phyloP scores from a whole-genome alignment of 2,329 filamentous ascomycete genomes.

The Calonectria honghensis region DNA sequence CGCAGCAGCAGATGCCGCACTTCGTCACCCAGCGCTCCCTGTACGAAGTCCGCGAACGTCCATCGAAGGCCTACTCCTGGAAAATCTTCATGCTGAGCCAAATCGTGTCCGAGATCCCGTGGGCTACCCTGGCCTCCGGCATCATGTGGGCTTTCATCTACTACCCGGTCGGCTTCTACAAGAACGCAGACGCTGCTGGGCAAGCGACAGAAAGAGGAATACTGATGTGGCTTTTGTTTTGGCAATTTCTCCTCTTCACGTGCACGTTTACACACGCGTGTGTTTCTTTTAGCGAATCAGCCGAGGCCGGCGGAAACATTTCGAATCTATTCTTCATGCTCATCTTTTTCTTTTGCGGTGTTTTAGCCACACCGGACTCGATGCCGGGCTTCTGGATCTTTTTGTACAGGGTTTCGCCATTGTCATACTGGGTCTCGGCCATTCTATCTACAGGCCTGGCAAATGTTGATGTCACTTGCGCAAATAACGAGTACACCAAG shows the following conservation, averaged over 20 bases:
- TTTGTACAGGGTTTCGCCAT: constrained; percentile 82
- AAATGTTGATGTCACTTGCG: constrained; percentile 78
- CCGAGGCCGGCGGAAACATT: constrained; percentile 79
- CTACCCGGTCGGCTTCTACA: constrained; percentile 86
- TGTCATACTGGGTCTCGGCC: constrained; percentile 85
- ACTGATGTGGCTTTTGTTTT: constrained; percentile 86
- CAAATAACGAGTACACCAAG: constrained; percentile 78
- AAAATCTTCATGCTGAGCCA: constrained; percentile 88
- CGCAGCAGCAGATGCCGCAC: constrained; percentile 83
- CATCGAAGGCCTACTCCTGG: constrained; percentile 89
- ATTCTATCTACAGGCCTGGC: constrained; percentile 83
- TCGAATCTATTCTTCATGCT: constrained; percentile 79
- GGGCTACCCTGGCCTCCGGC: constrained; percentile 83
- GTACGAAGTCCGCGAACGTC: constrained; percentile 89
- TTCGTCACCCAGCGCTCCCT: constrained; percentile 87
- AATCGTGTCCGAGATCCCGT: constrained; percentile 89
- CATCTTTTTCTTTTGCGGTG: constrained; percentile 61
- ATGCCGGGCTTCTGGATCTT: constrained; percentile 70
- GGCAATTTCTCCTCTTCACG: constrained; percentile 83
- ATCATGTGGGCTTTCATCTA: constrained; percentile 88
- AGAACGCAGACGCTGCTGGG: constrained; percentile 77
- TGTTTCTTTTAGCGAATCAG: constrained; percentile 78
- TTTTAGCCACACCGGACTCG: constrained; percentile 63
- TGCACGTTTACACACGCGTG: constrained; percentile 86
- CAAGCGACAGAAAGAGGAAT: constrained; percentile 80